Conservation (phyloP, 2,329 filamentous ascomycete genomes). For the Mollisiaceae sp. region DNA sequence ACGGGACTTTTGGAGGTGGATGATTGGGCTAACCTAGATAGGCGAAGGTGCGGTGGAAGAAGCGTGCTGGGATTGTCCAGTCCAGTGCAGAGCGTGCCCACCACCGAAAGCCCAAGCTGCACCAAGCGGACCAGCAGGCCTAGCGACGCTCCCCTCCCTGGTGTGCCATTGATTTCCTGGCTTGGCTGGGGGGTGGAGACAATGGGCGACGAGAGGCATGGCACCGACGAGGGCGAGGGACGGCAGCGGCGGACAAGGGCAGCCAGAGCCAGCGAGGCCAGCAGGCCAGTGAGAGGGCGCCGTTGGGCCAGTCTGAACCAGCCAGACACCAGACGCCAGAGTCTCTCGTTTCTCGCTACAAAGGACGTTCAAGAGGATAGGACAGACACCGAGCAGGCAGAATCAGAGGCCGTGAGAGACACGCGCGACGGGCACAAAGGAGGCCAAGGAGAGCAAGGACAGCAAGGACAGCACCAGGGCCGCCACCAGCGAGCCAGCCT, state of each 20-base stretch:
- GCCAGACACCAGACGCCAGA: no score
- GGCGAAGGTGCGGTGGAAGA: not conserved
- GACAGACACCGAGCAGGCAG: not conserved
- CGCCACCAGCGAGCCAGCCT: not conserved
- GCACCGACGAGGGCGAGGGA: not conserved
- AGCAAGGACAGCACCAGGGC: not conserved
- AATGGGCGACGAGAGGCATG: not conserved
- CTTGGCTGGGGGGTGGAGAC: constrained; percentile 7
- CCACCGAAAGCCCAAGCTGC: not conserved
- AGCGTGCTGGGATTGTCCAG: not conserved
- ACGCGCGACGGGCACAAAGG: constrained; percentile 2
- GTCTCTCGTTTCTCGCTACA: constrained; percentile 2
- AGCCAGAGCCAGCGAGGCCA: not conserved
- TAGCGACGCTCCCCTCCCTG: not conserved
- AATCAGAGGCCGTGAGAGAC: constrained; percentile 9
- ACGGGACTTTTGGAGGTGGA: not conserved
- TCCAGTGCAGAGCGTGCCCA: not conserved
- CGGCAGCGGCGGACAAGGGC: constrained; percentile 2
- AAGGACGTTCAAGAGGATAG: not conserved
- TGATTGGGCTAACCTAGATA: not conserved
- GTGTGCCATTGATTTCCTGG: not conserved
- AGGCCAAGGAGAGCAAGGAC: not conserved
- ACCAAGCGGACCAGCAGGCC: not conserved
- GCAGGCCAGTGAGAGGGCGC: not conserved
- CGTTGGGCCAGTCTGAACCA: not conserved